Evolutionary conservation across 331 rosid genomes (phyloP), one percentile per base, ranked within the genome.

Genomic region (Saraca asoca): DNA sequence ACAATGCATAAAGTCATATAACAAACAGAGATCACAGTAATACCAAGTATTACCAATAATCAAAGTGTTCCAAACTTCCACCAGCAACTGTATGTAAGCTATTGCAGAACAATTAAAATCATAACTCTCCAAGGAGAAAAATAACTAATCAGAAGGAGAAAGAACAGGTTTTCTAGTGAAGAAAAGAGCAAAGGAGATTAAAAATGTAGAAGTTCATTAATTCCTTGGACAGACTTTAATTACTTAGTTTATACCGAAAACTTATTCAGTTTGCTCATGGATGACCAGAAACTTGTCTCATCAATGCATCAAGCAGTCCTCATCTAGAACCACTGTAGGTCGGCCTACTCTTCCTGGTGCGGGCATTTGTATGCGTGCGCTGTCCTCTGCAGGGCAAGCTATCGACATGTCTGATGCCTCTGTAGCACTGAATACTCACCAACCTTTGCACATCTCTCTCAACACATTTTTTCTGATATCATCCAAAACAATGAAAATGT

Each of bases 361-460:
- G 83, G 34, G 97, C 87, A 68, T 91, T 91, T 9, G 97, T 88
- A 68, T 79, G 86, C 8, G 97, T 91, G 38, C 94, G 79, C 74
- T 91, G 97, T 34, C 97, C 95, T 43, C 94, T 75, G 77, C 94
- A 88, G 0, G 95, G 97, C 58, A 91, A 74, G 29, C 80, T 79
- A 54, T 84, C 88, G 0, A 50, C 71, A 12, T 91, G 97, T 58
- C 97, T 85, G 18, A 81, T 72, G 64, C 97, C 97, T 78, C 88
- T 72, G 43, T 91, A 86, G 81, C 88, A 81, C 72, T 82, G 89
- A 54, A 91, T 77, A 41, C 71, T 69, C 46, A 73, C 78, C 81
- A 91, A 44, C 71, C 85, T 83, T 58, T 31, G 74, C 29, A 88
- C 63, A 43, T 91, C 97, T 66, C 62, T 88, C 53, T 77, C 74